Percentiles rank a stretch among this genome's conserved stretches.
These are phyloP conservation scores for Tuber aestivum DNA, from an alignment of 495 filamentous ascomycete species.

Conservation along the genomic window DNA sequence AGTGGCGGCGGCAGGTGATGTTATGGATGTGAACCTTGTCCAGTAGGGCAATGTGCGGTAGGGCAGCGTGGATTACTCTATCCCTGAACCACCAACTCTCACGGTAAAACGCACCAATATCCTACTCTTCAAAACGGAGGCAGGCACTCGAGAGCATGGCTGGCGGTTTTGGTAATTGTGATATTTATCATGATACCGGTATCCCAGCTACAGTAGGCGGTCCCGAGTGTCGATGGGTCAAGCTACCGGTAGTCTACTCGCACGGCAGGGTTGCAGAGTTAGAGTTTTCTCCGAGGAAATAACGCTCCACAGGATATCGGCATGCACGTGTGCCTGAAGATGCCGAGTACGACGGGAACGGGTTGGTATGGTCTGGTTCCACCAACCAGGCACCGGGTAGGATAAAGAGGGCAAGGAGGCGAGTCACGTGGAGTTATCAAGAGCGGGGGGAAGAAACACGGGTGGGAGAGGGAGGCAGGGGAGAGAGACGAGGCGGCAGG, in stretches of 20 bases:
- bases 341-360: not conserved
- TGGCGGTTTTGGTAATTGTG: not conserved
- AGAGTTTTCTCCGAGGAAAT: not conserved
- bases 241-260: not conserved
- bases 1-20: not conserved
- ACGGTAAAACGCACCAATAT: too few species aligned
- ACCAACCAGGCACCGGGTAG: not conserved
- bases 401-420: not conserved
- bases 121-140: not conserved
- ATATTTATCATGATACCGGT: not conserved
- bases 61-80: too few species aligned
- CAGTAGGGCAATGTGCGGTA: not conserved
- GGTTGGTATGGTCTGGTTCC: not conserved
- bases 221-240: not conserved
- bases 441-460: not conserved
- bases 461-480: not conserved
- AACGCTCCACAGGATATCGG: not conserved
- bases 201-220: not conserved
- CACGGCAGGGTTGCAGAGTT: not conserved
- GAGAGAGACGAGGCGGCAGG: not conserved
- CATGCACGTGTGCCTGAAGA: not conserved
- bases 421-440: not conserved
- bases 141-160: not conserved
- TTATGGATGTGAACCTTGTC: too few species aligned
- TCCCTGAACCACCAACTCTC: not conserved